Percentiles rank a stretch among this genome's conserved stretches.
These are phyloP conservation scores for Podospora pseudoanserina DNA, from an alignment of 495 filamentous ascomycete species.

Conservation along the genomic window DNA sequence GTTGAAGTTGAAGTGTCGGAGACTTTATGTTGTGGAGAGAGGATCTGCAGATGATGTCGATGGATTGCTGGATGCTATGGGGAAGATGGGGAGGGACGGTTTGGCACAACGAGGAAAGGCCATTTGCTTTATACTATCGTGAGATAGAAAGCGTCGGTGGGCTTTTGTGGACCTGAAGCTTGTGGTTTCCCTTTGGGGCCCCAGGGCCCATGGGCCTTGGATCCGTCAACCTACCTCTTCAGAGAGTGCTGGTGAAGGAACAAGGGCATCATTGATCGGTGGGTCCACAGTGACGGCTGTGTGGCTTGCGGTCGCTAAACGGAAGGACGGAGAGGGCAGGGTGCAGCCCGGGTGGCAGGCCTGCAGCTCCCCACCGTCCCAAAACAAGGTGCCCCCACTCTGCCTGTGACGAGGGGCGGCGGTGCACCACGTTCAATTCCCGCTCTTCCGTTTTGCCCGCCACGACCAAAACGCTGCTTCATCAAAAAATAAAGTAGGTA, in stretches of 20 bases:
- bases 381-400: slow-evolving; percentile 7
- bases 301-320: slow-evolving; percentile 9
- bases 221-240: background rate
- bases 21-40: background rate
- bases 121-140: slow-evolving; percentile 10
- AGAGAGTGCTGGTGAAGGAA: slow-evolving; percentile 1
- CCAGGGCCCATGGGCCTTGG: slow-evolving; percentile 6
- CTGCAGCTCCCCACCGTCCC: background rate
- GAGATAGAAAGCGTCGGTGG: slow-evolving; percentile 1
- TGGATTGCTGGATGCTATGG: background rate
- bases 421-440: background rate
- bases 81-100: background rate
- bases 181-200: slow-evolving; percentile 3
- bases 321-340: slow-evolving; percentile 11
- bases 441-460: slow-evolving; percentile 15
- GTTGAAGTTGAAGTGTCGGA: background rate
- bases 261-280: slow-evolving; percentile 11
- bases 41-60: background rate
- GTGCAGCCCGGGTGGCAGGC: background rate
- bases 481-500: background rate
- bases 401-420: slow-evolving; percentile 4
- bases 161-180: slow-evolving; percentile 1
- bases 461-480: background rate
- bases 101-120: background rate
- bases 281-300: slow-evolving; percentile 12